A percentile compares a stretch with the other conserved stretches of the same genome.
Evolutionary conservation across 768 basidiomycete species (phyloP).

Genomic region (Auriscalpium microsporum): DNA sequence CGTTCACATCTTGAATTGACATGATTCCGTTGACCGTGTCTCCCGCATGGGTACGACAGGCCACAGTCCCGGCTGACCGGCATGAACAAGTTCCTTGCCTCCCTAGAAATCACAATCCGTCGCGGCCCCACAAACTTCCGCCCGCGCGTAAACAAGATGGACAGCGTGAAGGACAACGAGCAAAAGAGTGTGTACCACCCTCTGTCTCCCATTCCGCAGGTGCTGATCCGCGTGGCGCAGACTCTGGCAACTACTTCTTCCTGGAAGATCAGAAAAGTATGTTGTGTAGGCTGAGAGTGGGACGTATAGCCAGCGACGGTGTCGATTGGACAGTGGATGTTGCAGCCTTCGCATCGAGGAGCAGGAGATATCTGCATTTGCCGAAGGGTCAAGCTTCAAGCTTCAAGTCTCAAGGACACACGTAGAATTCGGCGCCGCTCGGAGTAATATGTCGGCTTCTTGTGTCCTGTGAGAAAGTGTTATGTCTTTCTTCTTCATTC

Average conservation of each 20-base stretch:
- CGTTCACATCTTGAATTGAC: conserved; percentile 33
- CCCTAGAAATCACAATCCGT: conserved; percentile 95
- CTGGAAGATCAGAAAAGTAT: conserved; percentile 55
- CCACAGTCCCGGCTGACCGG: conserved; percentile 92
- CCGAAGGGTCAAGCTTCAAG: too few relatives aligned
- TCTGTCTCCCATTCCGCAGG: conserved; percentile 3
- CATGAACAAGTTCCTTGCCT: conserved; percentile 96
- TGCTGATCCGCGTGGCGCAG: conserved; percentile 28
- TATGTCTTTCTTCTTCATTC: too few relatives aligned
- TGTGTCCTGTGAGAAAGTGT: too few relatives aligned
- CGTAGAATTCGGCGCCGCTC: too few relatives aligned
- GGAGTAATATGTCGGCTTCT: too few relatives aligned
- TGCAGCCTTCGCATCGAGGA: too few relatives aligned
- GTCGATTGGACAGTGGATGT: too few relatives aligned
- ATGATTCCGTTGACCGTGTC: background rate
- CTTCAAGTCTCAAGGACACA: too few relatives aligned
- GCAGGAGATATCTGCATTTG: too few relatives aligned
- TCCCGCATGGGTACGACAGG: conserved; percentile 28
- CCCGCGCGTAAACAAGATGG: conserved; percentile 77
- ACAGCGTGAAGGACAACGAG: conserved; percentile 83
- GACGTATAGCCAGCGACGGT: background rate
- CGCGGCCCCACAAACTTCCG: conserved; percentile 94
- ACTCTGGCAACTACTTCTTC: conserved; percentile 86
- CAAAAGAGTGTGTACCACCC: conserved; percentile 57
- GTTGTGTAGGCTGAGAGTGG: background rate